These are phyloP conservation scores for Seminavis robusta DNA, from an alignment of 108 stramenopile genomes.

Conservation along the genomic window DNA sequence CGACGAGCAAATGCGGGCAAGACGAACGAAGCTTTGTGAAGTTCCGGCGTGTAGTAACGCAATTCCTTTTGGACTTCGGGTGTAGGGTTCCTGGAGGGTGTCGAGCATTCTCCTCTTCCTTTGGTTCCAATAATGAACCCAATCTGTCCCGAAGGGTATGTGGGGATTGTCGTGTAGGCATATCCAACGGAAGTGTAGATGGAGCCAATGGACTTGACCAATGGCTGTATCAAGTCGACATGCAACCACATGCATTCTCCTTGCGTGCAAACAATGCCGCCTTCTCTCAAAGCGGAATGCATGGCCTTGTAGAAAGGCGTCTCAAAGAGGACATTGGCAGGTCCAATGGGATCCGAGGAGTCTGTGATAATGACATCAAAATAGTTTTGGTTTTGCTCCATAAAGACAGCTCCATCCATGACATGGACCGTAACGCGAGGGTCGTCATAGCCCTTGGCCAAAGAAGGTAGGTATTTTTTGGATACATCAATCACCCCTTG, in stretches of 20 bases:
- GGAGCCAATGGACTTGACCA: conserved; percentile 62
- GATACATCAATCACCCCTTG: conserved; percentile 74
- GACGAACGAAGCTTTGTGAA: conserved; percentile 92
- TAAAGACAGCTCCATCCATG: conserved; percentile 87
- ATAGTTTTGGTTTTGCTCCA: conserved; percentile 69
- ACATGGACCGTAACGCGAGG: conserved; percentile 82
- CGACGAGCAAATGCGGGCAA: conserved; percentile 86
- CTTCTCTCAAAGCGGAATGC: conserved; percentile 80
- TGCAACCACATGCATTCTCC: conserved; percentile 98
- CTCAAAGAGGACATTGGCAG: conserved; percentile 93
- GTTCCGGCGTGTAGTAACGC: conserved; percentile 88
- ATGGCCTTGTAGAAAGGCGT: conserved; percentile 92
- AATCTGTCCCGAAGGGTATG: conserved; percentile 98
- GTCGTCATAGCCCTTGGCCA: conserved; percentile 92
- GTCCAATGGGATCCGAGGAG: conserved; percentile 90
- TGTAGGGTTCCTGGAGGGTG: conserved; percentile 46
- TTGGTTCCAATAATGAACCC: conserved; percentile 95
- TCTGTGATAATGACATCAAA: conserved; percentile 93
- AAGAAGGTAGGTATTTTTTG: conserved; percentile 77
- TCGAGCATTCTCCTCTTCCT: conserved; percentile 35
- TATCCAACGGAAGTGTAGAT: conserved; percentile 89
- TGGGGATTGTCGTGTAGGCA: conserved; percentile 97
- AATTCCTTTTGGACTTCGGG: conserved; percentile 55
- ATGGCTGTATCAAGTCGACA: conserved; percentile 82
- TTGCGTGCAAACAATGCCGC: conserved; percentile 96